These are phyloP conservation scores for Penicillium flavigenum DNA, from an alignment of 495 filamentous ascomycete species.

Conservation along the genomic window DNA sequence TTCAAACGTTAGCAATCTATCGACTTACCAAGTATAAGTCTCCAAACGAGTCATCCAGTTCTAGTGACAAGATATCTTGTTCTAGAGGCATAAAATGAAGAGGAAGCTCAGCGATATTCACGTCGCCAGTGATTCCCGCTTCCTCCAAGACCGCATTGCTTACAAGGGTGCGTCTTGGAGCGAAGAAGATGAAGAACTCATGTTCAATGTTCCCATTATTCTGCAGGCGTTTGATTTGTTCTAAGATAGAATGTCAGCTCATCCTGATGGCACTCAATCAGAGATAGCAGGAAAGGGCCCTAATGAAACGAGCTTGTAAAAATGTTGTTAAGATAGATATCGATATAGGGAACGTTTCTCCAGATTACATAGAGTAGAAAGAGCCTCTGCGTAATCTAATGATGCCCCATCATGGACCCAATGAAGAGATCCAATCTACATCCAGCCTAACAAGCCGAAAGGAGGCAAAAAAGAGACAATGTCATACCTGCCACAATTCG, in stretches of 20 bases:
- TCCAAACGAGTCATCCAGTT: constrained; percentile 80
- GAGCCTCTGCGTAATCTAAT: constrained; percentile 62
- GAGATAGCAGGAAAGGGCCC: constrained; percentile 38
- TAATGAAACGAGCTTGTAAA: constrained; percentile 46
- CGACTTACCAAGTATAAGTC: constrained; percentile 76
- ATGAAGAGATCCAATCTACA: constrained; percentile 5
- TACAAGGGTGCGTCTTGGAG: constrained; percentile 85
- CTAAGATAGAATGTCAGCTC: constrained; percentile 60
- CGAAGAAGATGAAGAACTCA: constrained; percentile 93
- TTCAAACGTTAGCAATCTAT: not conserved
- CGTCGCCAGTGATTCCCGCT: constrained; percentile 88
- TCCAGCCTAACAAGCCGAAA: constrained; percentile 4
- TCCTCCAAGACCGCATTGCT: constrained; percentile 92
- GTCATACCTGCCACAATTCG: constrained; percentile 83
- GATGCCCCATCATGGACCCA: constrained; percentile 43
- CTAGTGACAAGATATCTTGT: constrained; percentile 85
- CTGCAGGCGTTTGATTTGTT: constrained; percentile 87
- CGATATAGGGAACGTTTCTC: constrained; percentile 63
- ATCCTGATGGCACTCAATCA: constrained; percentile 54
- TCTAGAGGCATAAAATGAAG: constrained; percentile 90
- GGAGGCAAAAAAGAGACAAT: constrained; percentile 5
- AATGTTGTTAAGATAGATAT: constrained; percentile 27
- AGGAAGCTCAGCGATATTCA: constrained; percentile 80
- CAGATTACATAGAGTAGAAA: constrained; percentile 61
- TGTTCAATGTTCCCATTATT: constrained; percentile 81